Percentiles rank a stretch among this genome's conserved stretches.
These are phyloP conservation scores for Penicillium fuscoglaucum DNA, from an alignment of 2,329 filamentous ascomycete species.

Conservation along the genomic window DNA sequence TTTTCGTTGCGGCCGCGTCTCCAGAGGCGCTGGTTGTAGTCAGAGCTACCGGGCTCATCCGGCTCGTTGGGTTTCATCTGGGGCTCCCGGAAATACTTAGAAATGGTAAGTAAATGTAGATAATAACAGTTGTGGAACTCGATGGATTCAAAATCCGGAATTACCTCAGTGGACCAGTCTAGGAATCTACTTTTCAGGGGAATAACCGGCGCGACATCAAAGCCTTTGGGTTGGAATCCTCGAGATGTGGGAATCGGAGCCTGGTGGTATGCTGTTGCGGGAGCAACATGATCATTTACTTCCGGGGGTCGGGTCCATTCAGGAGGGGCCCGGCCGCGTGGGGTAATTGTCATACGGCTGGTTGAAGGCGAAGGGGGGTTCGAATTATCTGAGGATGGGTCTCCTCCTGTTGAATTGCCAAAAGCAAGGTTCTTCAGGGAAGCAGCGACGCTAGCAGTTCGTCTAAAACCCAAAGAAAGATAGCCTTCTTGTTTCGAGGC, in stretches of 20 bases:
- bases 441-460: conserved; percentile 65
- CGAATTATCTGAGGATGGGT: conserved; percentile 31
- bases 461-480: conserved; percentile 59
- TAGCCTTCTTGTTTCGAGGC: conserved; percentile 61
- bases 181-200: conserved; percentile 82
- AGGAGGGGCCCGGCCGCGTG: conserved; percentile 53
- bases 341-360: conserved; percentile 42
- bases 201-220: conserved; percentile 61
- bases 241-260: conserved; percentile 79
- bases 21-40: conserved; percentile 96
- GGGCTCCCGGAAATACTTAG: conserved; percentile 86
- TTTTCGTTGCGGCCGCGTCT: conserved; percentile 86
- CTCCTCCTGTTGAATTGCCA: conserved; percentile 45
- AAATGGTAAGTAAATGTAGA: conserved; percentile 32
- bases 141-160: conserved; percentile 19
- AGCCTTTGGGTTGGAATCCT: conserved; percentile 65
- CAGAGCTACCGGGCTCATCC: conserved; percentile 91
- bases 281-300: conserved; percentile 67
- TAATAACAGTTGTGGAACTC: conserved; percentile 10
- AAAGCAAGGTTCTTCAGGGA: conserved; percentile 63
- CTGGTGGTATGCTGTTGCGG: conserved; percentile 70
- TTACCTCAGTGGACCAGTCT: conserved; percentile 85
- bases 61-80: conserved; percentile 97
- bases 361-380: conserved; percentile 33
- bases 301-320: conserved; percentile 69